Percentiles rank a stretch among this genome's conserved stretches.
These are phyloP conservation scores for Entonaema liquescens DNA, from an alignment of 495 filamentous ascomycete genomes.

Conservation along the genomic window DNA sequence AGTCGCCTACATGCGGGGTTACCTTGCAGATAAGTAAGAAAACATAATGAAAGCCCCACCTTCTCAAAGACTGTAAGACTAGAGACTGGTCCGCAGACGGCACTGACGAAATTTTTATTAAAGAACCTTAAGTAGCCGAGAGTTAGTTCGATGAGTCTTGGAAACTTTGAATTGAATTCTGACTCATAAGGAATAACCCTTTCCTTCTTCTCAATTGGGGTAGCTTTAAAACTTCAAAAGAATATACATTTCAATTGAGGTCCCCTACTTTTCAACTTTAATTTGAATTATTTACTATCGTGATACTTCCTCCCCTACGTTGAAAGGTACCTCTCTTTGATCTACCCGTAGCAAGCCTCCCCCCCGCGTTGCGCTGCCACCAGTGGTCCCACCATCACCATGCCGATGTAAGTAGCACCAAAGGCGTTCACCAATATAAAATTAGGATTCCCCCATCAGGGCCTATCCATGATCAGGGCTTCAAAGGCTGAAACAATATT, in stretches of 20 bases:
- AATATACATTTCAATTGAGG: not conserved
- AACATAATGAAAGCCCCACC: conserved; percentile 27
- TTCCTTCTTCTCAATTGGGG: not conserved
- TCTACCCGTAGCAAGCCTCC: not conserved
- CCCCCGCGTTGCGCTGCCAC: conserved; percentile 10
- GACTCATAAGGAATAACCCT: conserved; percentile 40
- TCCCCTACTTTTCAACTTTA: not conserved
- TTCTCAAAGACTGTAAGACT: conserved; percentile 8
- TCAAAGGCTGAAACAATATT: not conserved
- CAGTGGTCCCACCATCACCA: conserved; percentile 34
- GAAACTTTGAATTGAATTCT: conserved; percentile 13
- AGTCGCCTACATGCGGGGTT: conserved; percentile 37
- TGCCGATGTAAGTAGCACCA: conserved; percentile 45
- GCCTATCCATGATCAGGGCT: conserved; percentile 9
- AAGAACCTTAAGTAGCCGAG: conserved; percentile 22
- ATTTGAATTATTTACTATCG: not conserved
- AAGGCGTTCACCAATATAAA: conserved; percentile 9
- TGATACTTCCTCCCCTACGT: not conserved
- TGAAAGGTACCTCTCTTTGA: not conserved
- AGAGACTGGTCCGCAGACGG: conserved; percentile 20
- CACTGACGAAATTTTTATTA: conserved; percentile 33
- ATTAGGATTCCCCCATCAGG: conserved; percentile 6
- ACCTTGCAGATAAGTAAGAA: conserved; percentile 20
- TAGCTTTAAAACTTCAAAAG: not conserved
- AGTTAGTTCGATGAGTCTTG: not conserved